Conservation (phyloP, 495 filamentous ascomycete species). For the Neurospora sp. region DNA sequence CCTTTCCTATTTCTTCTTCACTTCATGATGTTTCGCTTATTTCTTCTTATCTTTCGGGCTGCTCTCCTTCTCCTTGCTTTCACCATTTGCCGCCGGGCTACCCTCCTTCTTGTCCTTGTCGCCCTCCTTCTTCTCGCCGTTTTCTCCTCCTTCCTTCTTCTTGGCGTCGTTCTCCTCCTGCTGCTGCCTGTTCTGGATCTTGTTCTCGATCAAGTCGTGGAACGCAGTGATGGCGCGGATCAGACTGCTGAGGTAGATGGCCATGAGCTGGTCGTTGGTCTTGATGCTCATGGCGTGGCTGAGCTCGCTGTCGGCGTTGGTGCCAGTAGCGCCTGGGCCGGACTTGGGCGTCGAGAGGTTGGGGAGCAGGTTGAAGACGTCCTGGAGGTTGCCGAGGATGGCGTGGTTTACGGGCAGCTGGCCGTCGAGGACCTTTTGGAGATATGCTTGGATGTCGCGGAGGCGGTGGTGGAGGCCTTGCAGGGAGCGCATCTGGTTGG, state of each 20-base stretch:
- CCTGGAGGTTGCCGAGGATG: slow-evolving; percentile 93
- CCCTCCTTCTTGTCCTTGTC: slow-evolving; percentile 53
- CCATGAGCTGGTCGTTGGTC: slow-evolving; percentile 98
- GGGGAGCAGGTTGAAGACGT: slow-evolving; percentile 96
- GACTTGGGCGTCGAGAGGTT: slow-evolving; percentile 77
- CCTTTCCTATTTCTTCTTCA: neutral
- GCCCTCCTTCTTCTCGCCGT: slow-evolving; percentile 24
- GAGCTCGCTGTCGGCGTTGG: slow-evolving; percentile 59
- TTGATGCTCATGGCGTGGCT: slow-evolving; percentile 94
- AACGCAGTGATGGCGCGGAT: slow-evolving; percentile 98
- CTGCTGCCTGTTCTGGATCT: slow-evolving; percentile 96
- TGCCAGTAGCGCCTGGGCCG: slow-evolving; percentile 36
- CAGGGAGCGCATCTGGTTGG: slow-evolving; percentile 92
- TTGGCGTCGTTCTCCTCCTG: slow-evolving; percentile 86
- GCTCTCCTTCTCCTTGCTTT: slow-evolving; percentile 36
- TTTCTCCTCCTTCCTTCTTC: slow-evolving; percentile 46
- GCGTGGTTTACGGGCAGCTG: slow-evolving; percentile 94
- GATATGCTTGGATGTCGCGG: slow-evolving; percentile 89
- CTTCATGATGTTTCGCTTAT: slow-evolving; percentile 6
- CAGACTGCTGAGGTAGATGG: slow-evolving; percentile 91
- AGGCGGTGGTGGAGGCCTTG: slow-evolving; percentile 93
- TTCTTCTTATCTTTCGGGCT: slow-evolving; percentile 27
- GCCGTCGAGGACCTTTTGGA: slow-evolving; percentile 88
- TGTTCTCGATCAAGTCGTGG: slow-evolving; percentile 99
- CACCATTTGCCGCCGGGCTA: slow-evolving; percentile 47